Percentiles rank a stretch among this genome's conserved stretches.
These are phyloP conservation scores for Umbelopsis sp. DNA, from an alignment of 371 early-diverging fungal species.

Conservation along the genomic window DNA sequence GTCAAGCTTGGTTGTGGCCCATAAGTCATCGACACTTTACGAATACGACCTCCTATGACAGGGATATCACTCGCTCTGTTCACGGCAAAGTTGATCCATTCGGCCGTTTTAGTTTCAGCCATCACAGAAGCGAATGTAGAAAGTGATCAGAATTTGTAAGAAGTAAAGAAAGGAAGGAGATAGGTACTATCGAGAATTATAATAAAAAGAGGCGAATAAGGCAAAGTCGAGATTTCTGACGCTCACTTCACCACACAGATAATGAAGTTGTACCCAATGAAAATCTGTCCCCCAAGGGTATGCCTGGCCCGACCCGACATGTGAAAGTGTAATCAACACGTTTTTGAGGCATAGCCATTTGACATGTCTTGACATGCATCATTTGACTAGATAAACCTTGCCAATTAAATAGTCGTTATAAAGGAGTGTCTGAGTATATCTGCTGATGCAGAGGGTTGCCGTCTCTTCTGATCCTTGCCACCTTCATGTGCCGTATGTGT, in stretches of 20 bases:
- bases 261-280: neutral
- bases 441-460: too few species aligned
- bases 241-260: neutral
- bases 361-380: constrained; percentile 8
- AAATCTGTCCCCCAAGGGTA: neutral
- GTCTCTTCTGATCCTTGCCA: too few species aligned
- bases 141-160: neutral
- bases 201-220: neutral
- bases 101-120: constrained; percentile 10
- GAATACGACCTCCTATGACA: constrained; percentile 9
- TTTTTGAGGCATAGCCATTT: constrained; percentile 7
- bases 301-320: constrained; percentile 16
- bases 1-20: neutral
- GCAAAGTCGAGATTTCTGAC: too few species aligned
- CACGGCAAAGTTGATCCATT: constrained; percentile 11
- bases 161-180: neutral
- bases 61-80: constrained; percentile 13
- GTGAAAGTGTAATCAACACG: constrained; percentile 12
- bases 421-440: too few species aligned
- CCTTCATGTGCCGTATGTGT: too few species aligned
- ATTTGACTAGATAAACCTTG: neutral
- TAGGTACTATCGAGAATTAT: neutral
- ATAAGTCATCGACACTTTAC: constrained; percentile 14
- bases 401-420: neutral
- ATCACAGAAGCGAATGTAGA: neutral